These are phyloP conservation scores for Penicillium sp. DNA, from an alignment of 2,329 filamentous ascomycete genomes.

Conservation along the genomic window DNA sequence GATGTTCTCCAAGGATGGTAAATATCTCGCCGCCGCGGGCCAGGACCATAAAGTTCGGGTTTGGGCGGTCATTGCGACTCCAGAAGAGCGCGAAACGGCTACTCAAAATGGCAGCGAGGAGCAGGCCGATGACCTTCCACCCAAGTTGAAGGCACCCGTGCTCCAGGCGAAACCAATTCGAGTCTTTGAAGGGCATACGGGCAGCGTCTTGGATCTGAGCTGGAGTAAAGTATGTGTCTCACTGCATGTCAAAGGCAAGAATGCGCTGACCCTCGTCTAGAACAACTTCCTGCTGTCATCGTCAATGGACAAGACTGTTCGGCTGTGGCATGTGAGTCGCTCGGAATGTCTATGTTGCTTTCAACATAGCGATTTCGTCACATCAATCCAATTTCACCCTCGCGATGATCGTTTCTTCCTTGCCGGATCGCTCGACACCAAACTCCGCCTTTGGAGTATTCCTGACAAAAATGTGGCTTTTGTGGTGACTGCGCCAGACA, in stretches of 20 bases:
- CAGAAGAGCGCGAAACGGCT: conserved; percentile 68
- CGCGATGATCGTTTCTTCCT: conserved; percentile 94
- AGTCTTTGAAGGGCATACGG: conserved; percentile 76
- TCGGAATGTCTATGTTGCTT: conserved; percentile 86
- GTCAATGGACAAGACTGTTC: conserved; percentile 96
- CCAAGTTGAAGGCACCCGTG: conserved; percentile 79
- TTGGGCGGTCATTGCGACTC: conserved; percentile 79
- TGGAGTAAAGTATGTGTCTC: conserved; percentile 71
- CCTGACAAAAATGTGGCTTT: conserved; percentile 91
- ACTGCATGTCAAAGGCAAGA: neutral
- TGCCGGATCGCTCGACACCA: conserved; percentile 83
- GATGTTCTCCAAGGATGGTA: conserved; percentile 88
- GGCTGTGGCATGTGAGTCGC: conserved; percentile 84
- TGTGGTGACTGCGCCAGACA: conserved; percentile 68
- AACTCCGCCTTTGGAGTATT: conserved; percentile 89
- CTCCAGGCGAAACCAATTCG: conserved; percentile 72
- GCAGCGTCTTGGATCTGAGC: conserved; percentile 81
- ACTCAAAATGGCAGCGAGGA: conserved; percentile 62
- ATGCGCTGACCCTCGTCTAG: conserved; percentile 28
- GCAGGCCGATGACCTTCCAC: conserved; percentile 44
- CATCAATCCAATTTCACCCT: conserved; percentile 89
- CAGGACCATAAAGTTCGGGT: conserved; percentile 80
- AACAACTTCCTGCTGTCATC: conserved; percentile 95
- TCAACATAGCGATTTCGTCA: conserved; percentile 91
- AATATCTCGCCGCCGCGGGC: conserved; percentile 84